A percentile compares a stretch with the other conserved stretches of the same genome.
Evolutionary conservation across 2,329 filamentous ascomycete species (phyloP).

Genomic region (Fusarium longipes): DNA sequence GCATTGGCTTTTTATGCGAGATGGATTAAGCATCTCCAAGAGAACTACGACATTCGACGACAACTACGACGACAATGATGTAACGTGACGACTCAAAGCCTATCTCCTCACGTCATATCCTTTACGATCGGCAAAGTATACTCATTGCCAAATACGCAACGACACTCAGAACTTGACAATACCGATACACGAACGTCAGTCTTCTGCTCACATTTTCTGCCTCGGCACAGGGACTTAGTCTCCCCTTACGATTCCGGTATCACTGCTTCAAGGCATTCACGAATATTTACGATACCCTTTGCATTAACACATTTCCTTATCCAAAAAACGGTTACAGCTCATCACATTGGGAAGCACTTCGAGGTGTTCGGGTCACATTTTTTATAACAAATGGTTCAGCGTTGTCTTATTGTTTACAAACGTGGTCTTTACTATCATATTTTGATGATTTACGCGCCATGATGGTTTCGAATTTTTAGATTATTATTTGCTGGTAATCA

Average conservation of each 20-base stretch:
- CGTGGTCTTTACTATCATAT: constrained; percentile 19
- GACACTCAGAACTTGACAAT: background rate
- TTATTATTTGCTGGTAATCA: constrained; percentile 21
- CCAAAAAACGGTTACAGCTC: constrained; percentile 5
- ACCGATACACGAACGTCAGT: background rate
- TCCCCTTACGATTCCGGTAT: constrained; percentile 13
- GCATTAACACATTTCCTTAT: constrained; percentile 11
- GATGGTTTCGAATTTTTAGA: constrained; percentile 23
- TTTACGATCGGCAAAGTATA: background rate
- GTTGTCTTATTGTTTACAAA: background rate
- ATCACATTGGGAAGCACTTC: constrained; percentile 27
- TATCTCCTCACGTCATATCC: background rate
- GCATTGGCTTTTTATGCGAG: constrained; percentile 84
- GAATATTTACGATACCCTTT: constrained; percentile 38
- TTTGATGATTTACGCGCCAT: constrained; percentile 28
- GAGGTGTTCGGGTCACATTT: constrained; percentile 33
- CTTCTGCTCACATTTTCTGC: background rate
- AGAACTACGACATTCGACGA: background rate
- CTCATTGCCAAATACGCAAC: background rate
- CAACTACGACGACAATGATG: background rate
- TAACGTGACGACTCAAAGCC: background rate
- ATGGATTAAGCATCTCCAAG: constrained; percentile 52
- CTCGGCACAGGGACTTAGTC: background rate
- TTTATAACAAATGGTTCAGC: constrained; percentile 15
- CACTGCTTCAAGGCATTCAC: constrained; percentile 34